These are phyloP conservation scores for Trichophyton schoenleinii DNA, from an alignment of 2,329 filamentous ascomycete species.

Conservation along the genomic window DNA sequence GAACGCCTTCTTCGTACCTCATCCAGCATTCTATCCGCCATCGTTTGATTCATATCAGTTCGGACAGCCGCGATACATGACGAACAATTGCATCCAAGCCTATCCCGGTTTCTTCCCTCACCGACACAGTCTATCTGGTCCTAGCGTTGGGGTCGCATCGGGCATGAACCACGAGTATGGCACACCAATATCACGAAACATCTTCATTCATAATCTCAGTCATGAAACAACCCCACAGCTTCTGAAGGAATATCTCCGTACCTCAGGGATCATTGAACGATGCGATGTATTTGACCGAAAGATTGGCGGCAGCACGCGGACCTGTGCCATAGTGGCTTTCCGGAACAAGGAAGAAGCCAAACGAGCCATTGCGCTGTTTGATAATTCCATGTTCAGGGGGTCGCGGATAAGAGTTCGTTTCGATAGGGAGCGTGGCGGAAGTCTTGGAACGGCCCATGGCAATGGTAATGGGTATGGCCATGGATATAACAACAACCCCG, in stretches of 20 bases:
- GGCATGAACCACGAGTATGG: slow-evolving; percentile 8
- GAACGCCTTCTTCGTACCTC: slow-evolving; percentile 16
- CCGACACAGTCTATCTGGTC: slow-evolving; percentile 9
- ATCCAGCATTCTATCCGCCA: slow-evolving; percentile 20
- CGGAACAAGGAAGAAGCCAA: slow-evolving; percentile 25
- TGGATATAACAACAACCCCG: neutral
- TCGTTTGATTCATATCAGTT: slow-evolving; percentile 20
- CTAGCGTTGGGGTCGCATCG: slow-evolving; percentile 8
- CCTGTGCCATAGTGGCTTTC: slow-evolving; percentile 23
- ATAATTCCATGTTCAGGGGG: slow-evolving; percentile 24
- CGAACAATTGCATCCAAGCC: slow-evolving; percentile 12
- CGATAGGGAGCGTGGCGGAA: slow-evolving; percentile 17
- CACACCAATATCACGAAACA: slow-evolving; percentile 8
- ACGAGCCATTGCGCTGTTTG: slow-evolving; percentile 22
- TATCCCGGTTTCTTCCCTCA: slow-evolving; percentile 2
- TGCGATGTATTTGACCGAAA: slow-evolving; percentile 22
- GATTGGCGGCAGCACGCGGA: slow-evolving; percentile 14
- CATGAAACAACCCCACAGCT: slow-evolving; percentile 19
- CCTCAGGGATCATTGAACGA: slow-evolving; percentile 21
- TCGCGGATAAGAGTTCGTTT: slow-evolving; percentile 24
- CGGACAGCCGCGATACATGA: slow-evolving; percentile 21
- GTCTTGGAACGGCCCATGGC: slow-evolving; percentile 2
- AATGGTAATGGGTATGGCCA: slow-evolving; percentile 1
- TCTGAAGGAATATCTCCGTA: slow-evolving; percentile 20
- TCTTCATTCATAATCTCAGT: slow-evolving; percentile 21